Base-by-base conservation (phyloP, 768 basidiomycete species). In the Termitomyces sp. region DNA sequence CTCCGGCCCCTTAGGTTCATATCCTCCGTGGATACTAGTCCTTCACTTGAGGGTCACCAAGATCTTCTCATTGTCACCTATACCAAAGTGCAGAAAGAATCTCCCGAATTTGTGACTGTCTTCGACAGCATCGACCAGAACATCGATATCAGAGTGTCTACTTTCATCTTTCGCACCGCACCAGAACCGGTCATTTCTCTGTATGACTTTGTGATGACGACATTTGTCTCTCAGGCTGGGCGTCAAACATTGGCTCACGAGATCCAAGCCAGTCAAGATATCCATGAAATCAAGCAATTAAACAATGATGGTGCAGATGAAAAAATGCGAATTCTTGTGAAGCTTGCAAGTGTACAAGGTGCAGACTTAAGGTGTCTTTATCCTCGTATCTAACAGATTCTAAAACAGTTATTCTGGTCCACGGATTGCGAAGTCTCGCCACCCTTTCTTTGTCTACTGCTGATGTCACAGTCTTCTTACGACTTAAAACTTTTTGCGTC, bases 141-240 rank as follows among this genome's bases (percentile, higher is more conserved):
- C 57, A 83, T 98, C 56, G 88, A 94, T 64, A 82, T 94, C 61
- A 84, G 84, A 62, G 76, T 98, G 39, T 95, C 96, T 3, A 97
- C 96, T 0, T 85, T 99, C 68, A 81, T 95, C 52, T 86, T 98
- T 70, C 84, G 85, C 55, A 85, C 89, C 3, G 88, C 89, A 8
- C 94, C 97, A 0, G 92, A 94, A 66, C 94, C 96, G 12, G 86
- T 98, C 42, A 74, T 99, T 37, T 80, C 88, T 2, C 71, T 98
- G 21, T 98, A 98, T 71, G 94, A 98, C 72, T 98, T 96, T 73
- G 83, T 99, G 70, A 95, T 99, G 88, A 88, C 90, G 3, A 98
- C 97, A 0, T 99, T 99, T 70, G 48, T 25, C n/a, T 28, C 50
- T 8, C 48, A 50, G 23, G 37, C 53, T 11, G 55, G 44, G 23